Base-by-base conservation (phyloP, 176 grass and related monocot genomes). In the Aegilops umbellulata region DNA sequence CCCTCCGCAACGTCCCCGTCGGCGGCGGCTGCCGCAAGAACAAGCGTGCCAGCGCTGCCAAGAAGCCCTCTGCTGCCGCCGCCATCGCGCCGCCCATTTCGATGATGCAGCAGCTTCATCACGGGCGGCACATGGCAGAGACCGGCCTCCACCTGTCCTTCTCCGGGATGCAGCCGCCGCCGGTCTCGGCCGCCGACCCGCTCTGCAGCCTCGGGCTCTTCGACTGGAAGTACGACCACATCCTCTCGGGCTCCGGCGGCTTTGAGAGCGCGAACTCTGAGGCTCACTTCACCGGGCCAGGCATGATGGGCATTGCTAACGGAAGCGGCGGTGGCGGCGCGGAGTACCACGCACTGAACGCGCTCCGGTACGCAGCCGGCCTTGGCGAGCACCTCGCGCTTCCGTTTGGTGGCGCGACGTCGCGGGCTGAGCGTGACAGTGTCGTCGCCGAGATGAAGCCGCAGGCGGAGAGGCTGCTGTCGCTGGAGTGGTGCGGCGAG, bases 1-100 rank as follows among this genome's bases (percentile, higher is more conserved):
- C 89, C 20, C 92, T 97, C 74, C 89, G 95, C 30, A 97, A 97
- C 78, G 95, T 97, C 65, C 95, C 95, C 0, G 95, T 97, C 4
- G 95, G 95, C 5, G 95, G 95, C 0, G 95, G 95, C 8, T 95
- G 95, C 91, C 95, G 95, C 55, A 97, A 95, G 89, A 97, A 97
- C 81, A 97, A 97, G 82, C 95, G 95, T 7, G 68, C 92, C 34
- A 55, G 65, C 22, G 30, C 23, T 22, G 26, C 65, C 47, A 97
- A 97, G 87, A 95, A 97, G 49, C 10, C 87, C 10, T 36, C 84
- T 44, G 77, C 67, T 65, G 22, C 42, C 35, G 76, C 84, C 8
- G 47, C 66, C n/a, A 26, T 83, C 5, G 47, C 31, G 19, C 24
- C 27, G 65, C 23, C 67, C 27, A 30, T 75, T 51, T 51, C 72